Conservation (phyloP, 768 basidiomycete genomes). For the Boletus eberwhitei region DNA sequence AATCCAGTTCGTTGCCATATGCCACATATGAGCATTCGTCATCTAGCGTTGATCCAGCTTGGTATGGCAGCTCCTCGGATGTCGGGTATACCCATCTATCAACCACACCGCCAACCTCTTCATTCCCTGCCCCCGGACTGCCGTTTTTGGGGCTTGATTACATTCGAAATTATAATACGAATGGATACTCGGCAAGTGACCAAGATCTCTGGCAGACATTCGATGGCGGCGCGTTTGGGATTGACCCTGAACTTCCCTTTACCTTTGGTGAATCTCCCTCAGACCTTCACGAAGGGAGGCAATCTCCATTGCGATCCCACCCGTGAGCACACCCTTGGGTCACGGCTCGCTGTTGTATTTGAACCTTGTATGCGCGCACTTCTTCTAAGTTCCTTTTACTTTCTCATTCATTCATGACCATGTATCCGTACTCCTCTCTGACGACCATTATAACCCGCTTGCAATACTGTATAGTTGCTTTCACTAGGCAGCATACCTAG, state of each 20-base stretch:
- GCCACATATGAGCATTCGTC: constrained; percentile 43
- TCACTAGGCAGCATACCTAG: constrained; percentile 24
- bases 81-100: constrained; percentile 45
- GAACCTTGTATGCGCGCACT: constrained; percentile 18
- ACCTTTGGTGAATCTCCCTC: constrained; percentile 40
- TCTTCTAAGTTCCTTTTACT: not conserved
- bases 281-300: constrained; percentile 29
- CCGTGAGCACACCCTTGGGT: constrained; percentile 10
- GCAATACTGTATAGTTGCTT: constrained; percentile 27
- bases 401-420: constrained; percentile 8
- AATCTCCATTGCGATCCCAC: constrained; percentile 25
- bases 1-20: constrained; percentile 37
- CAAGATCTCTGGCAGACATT: constrained; percentile 57
- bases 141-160: constrained; percentile 84
- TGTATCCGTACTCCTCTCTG: constrained; percentile 32
- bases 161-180: constrained; percentile 71
- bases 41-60: constrained; percentile 39
- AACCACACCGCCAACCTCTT: constrained; percentile 57
- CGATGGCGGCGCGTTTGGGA: constrained; percentile 70
- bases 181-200: constrained; percentile 35
- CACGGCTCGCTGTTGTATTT: constrained; percentile 8
- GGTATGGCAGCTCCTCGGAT: constrained; percentile 34
- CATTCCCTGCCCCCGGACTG: constrained; percentile 69
- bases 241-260: constrained; percentile 78
- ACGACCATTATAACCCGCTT: constrained; percentile 11